phyloP scores from a whole-genome alignment of 306 rosid genomes.

The Ammopiptanthus mongolicus region DNA sequence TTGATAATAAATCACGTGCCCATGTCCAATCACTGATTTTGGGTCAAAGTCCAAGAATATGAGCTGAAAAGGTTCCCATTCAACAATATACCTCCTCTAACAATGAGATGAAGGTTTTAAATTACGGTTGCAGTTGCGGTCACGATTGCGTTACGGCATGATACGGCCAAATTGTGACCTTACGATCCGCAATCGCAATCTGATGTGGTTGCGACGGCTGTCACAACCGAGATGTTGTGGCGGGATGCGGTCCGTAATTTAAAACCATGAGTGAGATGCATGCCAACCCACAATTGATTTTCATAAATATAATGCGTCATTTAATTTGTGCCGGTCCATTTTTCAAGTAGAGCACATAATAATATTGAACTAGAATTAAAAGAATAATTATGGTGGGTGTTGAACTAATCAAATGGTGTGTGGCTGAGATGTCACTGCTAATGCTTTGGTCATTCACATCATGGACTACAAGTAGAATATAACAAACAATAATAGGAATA shows the following conservation, averaged over 20 bases:
- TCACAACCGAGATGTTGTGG: too few species aligned
- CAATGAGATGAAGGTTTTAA: too few species aligned
- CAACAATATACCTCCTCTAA: background rate
- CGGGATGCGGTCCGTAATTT: too few species aligned
- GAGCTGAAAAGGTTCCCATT: background rate
- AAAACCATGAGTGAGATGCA: too few species aligned
- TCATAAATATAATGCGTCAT: background rate
- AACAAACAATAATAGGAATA: constrained; percentile 7
- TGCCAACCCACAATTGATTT: background rate
- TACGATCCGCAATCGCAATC: too few species aligned
- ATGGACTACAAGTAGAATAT: constrained; percentile 16
- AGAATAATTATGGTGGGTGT: constrained; percentile 29
- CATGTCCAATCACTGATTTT: constrained; percentile 15
- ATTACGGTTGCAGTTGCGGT: too few species aligned
- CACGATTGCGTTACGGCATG: too few species aligned
- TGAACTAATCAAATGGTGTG: constrained; percentile 38
- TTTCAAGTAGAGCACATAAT: background rate
- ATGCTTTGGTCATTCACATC: constrained; percentile 29
- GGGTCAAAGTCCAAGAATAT: constrained; percentile 38
- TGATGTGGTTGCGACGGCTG: too few species aligned
- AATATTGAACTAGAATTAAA: background rate
- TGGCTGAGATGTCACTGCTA: constrained; percentile 29
- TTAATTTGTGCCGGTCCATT: background rate
- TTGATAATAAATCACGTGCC: background rate
- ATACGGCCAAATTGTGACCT: too few species aligned